Evolutionary conservation across 495 filamentous ascomycete species (phyloP).

Genomic region (Echria macrotheca): DNA sequence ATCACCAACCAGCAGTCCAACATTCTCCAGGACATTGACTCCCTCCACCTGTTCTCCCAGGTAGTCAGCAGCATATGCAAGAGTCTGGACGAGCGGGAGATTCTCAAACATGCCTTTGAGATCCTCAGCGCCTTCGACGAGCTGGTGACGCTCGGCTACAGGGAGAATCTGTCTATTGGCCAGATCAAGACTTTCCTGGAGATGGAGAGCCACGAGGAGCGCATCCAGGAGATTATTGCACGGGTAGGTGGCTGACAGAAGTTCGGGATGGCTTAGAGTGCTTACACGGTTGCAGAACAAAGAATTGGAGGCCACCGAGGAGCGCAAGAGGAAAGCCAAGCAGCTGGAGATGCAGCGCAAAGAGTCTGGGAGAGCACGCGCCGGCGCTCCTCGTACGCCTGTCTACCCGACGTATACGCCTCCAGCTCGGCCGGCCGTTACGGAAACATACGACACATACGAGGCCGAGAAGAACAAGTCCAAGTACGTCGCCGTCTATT

Average conservation of each 20-base stretch:
- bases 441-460: slow-evolving; percentile 86
- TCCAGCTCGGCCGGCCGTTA: slow-evolving; percentile 61
- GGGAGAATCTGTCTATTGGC: slow-evolving; percentile 87
- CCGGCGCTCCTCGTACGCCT: slow-evolving; percentile 60
- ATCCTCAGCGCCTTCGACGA: slow-evolving; percentile 95
- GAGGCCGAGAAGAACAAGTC: slow-evolving; percentile 95
- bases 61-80: slow-evolving; percentile 95
- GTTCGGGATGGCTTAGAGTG: not conserved
- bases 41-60: slow-evolving; percentile 93
- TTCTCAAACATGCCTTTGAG: slow-evolving; percentile 89
- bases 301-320: slow-evolving; percentile 93
- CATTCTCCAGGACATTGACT: slow-evolving; percentile 98
- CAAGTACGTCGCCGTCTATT: slow-evolving; percentile 47
- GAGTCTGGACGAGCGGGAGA: slow-evolving; percentile 91
- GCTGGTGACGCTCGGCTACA: slow-evolving; percentile 86
- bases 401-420: slow-evolving; percentile 87
- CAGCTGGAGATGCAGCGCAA: slow-evolving; percentile 97
- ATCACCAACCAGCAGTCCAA: slow-evolving; percentile 99
- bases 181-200: slow-evolving; percentile 99
- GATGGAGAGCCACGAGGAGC: slow-evolving; percentile 98
- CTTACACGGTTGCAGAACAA: slow-evolving; percentile 67
- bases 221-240: slow-evolving; percentile 96
- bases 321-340: slow-evolving; percentile 96
- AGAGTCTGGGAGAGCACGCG: slow-evolving; percentile 60
- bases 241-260: slow-evolving; percentile 50